Base-by-base conservation (phyloP, 805 yeast genomes). In the Candida dajiaensis region DNA sequence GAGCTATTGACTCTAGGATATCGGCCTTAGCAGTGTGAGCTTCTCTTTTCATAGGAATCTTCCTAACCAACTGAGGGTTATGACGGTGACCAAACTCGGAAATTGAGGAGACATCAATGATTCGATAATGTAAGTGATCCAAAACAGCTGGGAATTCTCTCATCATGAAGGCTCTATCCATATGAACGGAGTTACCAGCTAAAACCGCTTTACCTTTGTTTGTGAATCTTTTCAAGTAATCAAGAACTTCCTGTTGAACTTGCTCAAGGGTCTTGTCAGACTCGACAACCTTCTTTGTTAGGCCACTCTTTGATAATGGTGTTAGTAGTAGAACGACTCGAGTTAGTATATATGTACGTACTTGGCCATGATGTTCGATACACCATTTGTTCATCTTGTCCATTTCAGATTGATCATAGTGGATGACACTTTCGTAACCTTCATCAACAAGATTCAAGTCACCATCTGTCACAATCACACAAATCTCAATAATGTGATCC, bases 161-260 rank as follows among this genome's bases (percentile, higher is more conserved):
- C 61, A 80, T 69, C 84, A 94, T 76, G 65, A 92, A 94, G 43
- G 85, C 73, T 48, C 89, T 77, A 63, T 94, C 99, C 82, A 88
- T 83, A 64, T 94, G 97, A 18, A 94, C 82, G 0, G 96, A 77
- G 56, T 92, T 94, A 2, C 99, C 99, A 0, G 95, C 96, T 45
- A 94, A 65, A 0, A 94, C 67, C 2, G 89, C 97, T 2, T 79
- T 70, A 11, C 70, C 68, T 15, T 68, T 68, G 3, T 78, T 77
- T 10, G 86, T 72, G 54, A 72, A 77, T 52, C 69, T 69, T 53
- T 72, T 61, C 43, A 94, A 67, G 58, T 88, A 92, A 6, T 58
- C 70, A 43, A 82, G 62, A 43, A 94, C 66, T 52, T 85, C 92
- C 0, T 56, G 47, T 53, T 89, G 85, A 1, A 88, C 98, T 29